Base-by-base conservation (phyloP, 2,329 filamentous ascomycete species). In the Colletotrichum destructivum region DNA sequence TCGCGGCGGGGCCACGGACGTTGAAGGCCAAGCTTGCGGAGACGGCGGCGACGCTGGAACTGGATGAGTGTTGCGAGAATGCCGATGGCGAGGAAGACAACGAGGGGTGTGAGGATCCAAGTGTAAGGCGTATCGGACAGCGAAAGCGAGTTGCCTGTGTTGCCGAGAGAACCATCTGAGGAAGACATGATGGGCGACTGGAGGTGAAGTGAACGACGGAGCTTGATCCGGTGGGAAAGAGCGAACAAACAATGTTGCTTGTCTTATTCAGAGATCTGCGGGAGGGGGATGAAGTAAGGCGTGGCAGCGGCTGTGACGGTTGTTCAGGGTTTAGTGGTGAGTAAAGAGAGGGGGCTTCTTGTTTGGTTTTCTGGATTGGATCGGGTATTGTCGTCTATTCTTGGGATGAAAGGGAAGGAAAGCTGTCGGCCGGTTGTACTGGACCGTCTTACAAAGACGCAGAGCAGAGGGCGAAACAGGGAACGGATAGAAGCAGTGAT, bases 71-170 rank as follows among this genome's bases (percentile, higher is more conserved):
- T 74, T 16, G 81, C 77, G 31, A 82, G 74, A 55, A 83, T 68
- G 65, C 78, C 80, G 40, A 87, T 59, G 4, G 87, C 68, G 5
- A 84, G 78, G 56, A 86, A 82, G 69, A 88, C 77, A 67, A 84
- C 79, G 60, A 89, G 76, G 15, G 86, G 82, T 31, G 90, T 82
- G 35, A 88, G 83, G 59, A 91, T 83, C 81, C 89, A 90, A 75
- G 88, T 84, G 79, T 90, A 88, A 74, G 88, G 88, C 75, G 87
- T 84, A 71, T 84, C 82, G 64, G 84, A 81, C 4, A 86, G 77
- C 40, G 75, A 74, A 54, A 31, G 54, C 9, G 61, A 31, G 38
- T 35, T 42, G 21, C 26, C 31, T 16, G 60, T 51, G 16, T 54
- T 52, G 46, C 64, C 65, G 15, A 65, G 54, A 46, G 66, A 57